Percentiles rank a stretch among this genome's conserved stretches.
Conservation (phyloP, 2,329 filamentous ascomycete genomes). For the Claviceps lovelessii region DNA sequence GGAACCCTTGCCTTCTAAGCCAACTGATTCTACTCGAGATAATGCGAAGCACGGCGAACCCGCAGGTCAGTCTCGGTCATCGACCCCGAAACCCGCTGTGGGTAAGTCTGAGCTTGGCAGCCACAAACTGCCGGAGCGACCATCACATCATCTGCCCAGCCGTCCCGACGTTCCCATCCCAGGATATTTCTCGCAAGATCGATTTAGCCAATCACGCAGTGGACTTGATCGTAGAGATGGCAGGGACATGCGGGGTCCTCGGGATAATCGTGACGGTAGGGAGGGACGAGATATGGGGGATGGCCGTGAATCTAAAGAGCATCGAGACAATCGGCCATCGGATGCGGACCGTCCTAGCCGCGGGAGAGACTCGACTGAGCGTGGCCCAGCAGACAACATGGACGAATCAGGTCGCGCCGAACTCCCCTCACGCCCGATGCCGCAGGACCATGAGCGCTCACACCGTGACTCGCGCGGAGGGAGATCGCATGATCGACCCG, state of each 20-base stretch:
- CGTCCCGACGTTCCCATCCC: constrained; percentile 44
- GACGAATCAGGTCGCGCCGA: constrained; percentile 15
- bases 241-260: constrained; percentile 17
- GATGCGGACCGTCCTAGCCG: constrained; percentile 28
- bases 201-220: constrained; percentile 28
- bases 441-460: constrained; percentile 28
- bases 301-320: constrained; percentile 20
- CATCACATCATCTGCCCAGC: constrained; percentile 33
- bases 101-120: constrained; percentile 17
- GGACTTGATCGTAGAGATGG: constrained; percentile 25
- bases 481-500: constrained; percentile 15
- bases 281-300: constrained; percentile 24
- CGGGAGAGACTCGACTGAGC: constrained; percentile 29
- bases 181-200: constrained; percentile 31
- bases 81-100: constrained; percentile 15
- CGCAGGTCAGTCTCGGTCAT: constrained; percentile 12
- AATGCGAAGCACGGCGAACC: constrained; percentile 13
- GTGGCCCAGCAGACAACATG: constrained; percentile 25
- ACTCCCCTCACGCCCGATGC: constrained; percentile 22
- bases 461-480: constrained; percentile 16
- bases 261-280: constrained; percentile 15
- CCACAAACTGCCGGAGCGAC: constrained; percentile 24
- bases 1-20: constrained; percentile 22
- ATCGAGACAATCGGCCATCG: constrained; percentile 21
- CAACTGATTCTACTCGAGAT: constrained; percentile 14